phyloP scores from a whole-genome alignment of 2,329 filamentous ascomycete species.

The Beauveria scarabaeidicola region DNA sequence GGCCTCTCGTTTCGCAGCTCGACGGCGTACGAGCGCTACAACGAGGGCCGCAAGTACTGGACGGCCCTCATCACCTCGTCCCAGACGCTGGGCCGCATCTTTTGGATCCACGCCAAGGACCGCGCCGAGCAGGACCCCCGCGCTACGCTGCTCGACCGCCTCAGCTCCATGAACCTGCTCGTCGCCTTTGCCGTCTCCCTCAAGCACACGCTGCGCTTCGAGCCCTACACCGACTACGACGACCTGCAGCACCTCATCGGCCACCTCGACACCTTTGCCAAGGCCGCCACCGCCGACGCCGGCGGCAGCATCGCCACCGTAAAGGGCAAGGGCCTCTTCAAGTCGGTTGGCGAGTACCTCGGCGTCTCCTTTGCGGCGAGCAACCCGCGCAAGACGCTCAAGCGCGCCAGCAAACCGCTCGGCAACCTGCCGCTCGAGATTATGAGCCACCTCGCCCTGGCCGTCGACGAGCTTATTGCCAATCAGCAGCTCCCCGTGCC shows the following conservation, averaged over 20 bases:
- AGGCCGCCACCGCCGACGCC: constrained; percentile 36
- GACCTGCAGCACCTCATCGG: constrained; percentile 62
- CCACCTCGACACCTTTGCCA: constrained; percentile 69
- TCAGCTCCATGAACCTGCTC: constrained; percentile 69
- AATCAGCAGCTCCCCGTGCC: constrained; percentile 47
- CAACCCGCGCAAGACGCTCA: constrained; percentile 71
- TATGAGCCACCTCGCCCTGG: constrained; percentile 60
- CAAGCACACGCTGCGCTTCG: constrained; percentile 77
- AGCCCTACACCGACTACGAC: constrained; percentile 69
- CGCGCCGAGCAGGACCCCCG: constrained; percentile 44
- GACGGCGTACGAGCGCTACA: constrained; percentile 67
- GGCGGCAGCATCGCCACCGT: constrained; percentile 19
- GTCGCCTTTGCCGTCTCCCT: constrained; percentile 69
- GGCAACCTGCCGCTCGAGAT: constrained; percentile 82
- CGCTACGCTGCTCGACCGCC: constrained; percentile 59
- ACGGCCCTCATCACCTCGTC: constrained; percentile 51
- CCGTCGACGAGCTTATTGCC: constrained; percentile 52
- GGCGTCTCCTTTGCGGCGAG: constrained; percentile 68
- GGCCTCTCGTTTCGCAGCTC: constrained; percentile 70
- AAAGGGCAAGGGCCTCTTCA: constrained; percentile 45
- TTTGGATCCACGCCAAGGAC: constrained; percentile 72
- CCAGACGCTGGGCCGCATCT: constrained; percentile 63
- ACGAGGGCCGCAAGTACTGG: constrained; percentile 57
- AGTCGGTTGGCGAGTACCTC: constrained; percentile 61
- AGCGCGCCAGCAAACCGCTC: constrained; percentile 61